phyloP scores from a whole-genome alignment of 805 yeast genomes.

The Ogataea nonfermentans region DNA sequence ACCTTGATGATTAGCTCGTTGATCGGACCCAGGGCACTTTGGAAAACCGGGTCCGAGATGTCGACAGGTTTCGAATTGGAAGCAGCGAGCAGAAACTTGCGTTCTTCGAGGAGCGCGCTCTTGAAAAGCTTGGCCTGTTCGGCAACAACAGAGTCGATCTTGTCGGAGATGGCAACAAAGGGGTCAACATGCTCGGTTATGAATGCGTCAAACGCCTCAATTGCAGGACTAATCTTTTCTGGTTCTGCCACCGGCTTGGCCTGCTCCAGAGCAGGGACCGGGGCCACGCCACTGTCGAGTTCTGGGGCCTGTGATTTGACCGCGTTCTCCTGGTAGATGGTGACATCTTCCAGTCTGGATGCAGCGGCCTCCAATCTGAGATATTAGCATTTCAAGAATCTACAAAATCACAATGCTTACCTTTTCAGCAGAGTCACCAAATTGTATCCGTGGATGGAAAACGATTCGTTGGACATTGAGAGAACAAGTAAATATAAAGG shows the following conservation, averaged over 20 bases:
- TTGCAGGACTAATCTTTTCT: constrained; percentile 38
- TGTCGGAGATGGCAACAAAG: constrained; percentile 50
- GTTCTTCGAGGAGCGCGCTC: constrained; percentile 58
- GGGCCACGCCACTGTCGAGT: constrained; percentile 8
- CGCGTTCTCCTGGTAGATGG: constrained; percentile 66
- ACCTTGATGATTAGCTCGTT: constrained; percentile 58
- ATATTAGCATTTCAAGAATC: constrained; percentile 2
- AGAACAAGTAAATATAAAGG: constrained; percentile 6
- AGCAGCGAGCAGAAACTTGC: constrained; percentile 58
- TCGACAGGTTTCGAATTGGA: constrained; percentile 65
- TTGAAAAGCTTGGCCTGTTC: constrained; percentile 51
- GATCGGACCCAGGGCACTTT: constrained; percentile 64
- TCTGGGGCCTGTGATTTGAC: constrained; percentile 1
- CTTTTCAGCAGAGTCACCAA: constrained; percentile 75
- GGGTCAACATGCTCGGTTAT: constrained; percentile 55
- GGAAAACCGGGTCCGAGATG: constrained; percentile 49
- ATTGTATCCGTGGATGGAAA: constrained; percentile 78
- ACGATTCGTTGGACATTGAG: constrained; percentile 35
- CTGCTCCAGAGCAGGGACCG: constrained; percentile 21
- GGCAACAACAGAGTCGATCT: constrained; percentile 55
- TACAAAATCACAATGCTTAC: constrained; percentile 31
- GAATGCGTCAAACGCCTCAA: constrained; percentile 54
- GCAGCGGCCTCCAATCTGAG: constrained; percentile 1
- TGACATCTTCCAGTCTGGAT: constrained; percentile 77
- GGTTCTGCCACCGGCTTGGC: constrained; percentile 26